Evolutionary conservation across 495 filamentous ascomycete genomes (phyloP), one percentile per base, ranked within the genome.

Genomic region (Hypoxylon trugodes): DNA sequence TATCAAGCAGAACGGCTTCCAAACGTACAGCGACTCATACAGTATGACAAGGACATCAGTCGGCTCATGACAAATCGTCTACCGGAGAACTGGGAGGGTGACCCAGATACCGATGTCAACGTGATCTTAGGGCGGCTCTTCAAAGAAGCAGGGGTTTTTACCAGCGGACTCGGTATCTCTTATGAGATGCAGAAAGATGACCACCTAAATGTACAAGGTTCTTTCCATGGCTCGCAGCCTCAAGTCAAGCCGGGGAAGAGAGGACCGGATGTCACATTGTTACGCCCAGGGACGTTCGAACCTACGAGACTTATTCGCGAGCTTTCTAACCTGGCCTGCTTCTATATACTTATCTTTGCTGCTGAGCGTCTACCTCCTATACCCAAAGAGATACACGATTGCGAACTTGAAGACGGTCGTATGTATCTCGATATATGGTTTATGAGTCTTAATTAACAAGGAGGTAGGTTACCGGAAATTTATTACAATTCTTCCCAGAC

Each of bases 241-340:
- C 30, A 15, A 9, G 28, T 69, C 15, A 33, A 24, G 24, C 65
- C 76, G 4, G 79, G 79, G 9, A 64, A 74, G 53, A 61, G 79
- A 66, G 79, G 69, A 1, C 79, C 78, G 3, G 79, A 81, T 66
- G 69, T 76, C 26, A 37, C 61, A 12, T 64, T 81, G 18, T 66
- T 74, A 24, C 77, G 76, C 45, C 76, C 78, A 6, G 78, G 72
- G 3, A 80, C 77, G 10, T 73, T 73, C 13, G 79, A 80, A 37
- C 28, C 26, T 1, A 80, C 78, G 6, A 64, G 78, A 25, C 41
- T 81, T 8, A 71, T 79, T 9, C 68, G 62, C 43, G 73, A 78
- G 42, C 74, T 76, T 0, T 73, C 77, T 1, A 81, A 78, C 49
- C 36, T 53, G 2, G 70, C 72, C 1, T 46, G 51, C 6, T 81